Base-by-base conservation (phyloP, 768 basidiomycete genomes). In the Russula abietina region DNA sequence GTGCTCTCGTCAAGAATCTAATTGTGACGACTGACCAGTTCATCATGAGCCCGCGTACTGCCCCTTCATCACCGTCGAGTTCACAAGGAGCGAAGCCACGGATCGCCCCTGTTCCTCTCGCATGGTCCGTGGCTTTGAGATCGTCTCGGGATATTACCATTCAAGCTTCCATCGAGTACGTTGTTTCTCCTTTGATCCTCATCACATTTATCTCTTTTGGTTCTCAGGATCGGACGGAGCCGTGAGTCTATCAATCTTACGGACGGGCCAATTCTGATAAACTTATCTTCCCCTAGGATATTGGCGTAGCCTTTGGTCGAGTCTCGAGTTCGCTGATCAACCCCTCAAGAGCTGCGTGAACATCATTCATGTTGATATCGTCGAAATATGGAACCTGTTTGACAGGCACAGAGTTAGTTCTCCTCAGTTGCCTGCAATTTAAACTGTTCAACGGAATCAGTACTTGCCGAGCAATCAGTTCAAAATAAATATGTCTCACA, bases 291-390 rank as follows among this genome's bases (percentile, higher is more conserved):
- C 16, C 26, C 11, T 22, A 59, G 57, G 38, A 41, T 59, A 59
- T 28, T 59, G 49, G 57, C 38, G 49, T 51, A 22, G 48, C 26
- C 57, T 58, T 28, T 38, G 33, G 48, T 58, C 38, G 6, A 59
- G 49, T 51, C 26, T n/a, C 7, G 57, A 39, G 6, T 59, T 59
- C 19, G 57, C 49, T 22, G 57, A 28, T 83, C 79, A 7, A 88
- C 87, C 69, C 90, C 92, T 53, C 90, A 79, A 65, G 88, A 86
- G 67, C 88, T 88, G 60, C 80, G 77, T 59, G n/a, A 30, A 59
- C 26, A 28, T 51, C 38, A 59, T 59, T 51, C 57, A 59, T 8
- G 8, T 28, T 2, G 49, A 59, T 51, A 41, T 59, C 1, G 28
- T 59, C 22, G 38, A 39, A 11, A 22, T 59, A 30, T 59, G 57